phyloP scores from a whole-genome alignment of 305 asterid species.

The Fraxinus ornus region DNA sequence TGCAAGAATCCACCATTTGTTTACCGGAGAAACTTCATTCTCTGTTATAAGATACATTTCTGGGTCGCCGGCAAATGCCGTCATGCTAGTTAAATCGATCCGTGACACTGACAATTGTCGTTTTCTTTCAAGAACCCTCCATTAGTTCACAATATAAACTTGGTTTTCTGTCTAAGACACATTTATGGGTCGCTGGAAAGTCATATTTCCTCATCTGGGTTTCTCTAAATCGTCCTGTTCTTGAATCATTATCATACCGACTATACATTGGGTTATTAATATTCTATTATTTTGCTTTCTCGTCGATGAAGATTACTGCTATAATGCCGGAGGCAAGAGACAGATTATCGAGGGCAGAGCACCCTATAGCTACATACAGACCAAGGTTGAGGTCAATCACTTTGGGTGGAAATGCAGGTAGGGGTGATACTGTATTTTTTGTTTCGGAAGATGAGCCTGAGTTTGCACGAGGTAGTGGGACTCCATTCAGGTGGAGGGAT shows the following conservation, averaged over 20 bases:
- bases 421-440: constrained; percentile 9
- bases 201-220: background rate
- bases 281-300: background rate
- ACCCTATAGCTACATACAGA: constrained; percentile 27
- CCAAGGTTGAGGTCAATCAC: constrained; percentile 28
- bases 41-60: background rate
- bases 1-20: constrained; percentile 6
- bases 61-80: constrained; percentile 11
- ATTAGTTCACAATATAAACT: background rate
- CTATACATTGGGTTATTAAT: background rate
- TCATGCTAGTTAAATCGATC: background rate
- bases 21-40: background rate
- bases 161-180: background rate
- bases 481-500: constrained; percentile 55
- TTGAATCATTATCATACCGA: background rate
- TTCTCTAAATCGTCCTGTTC: background rate
- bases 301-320: constrained; percentile 10
- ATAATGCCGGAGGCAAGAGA: constrained; percentile 66
- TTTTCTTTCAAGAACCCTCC: constrained; percentile 4
- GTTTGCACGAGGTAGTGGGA: constrained; percentile 24
- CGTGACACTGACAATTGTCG: background rate
- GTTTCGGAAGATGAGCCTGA: constrained; percentile 34
- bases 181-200: background rate
- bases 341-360: constrained; percentile 40
- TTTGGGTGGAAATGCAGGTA: constrained; percentile 20